These are phyloP conservation scores for Funneliformis geosporum DNA, from an alignment of 192 early-diverging fungal genomes.

Conservation along the genomic window DNA sequence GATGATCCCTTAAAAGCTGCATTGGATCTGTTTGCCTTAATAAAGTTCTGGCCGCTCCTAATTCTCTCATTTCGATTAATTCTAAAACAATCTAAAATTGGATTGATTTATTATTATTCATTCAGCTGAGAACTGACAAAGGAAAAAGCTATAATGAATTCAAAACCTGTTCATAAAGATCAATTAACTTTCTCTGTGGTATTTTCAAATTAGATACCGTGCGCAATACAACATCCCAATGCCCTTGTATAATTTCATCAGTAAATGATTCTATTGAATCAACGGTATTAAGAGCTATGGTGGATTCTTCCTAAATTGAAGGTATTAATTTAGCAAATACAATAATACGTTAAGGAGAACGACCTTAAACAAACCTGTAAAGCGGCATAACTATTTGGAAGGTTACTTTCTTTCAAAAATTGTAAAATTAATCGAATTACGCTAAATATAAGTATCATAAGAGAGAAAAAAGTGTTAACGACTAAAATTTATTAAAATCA, in stretches of 20 bases:
- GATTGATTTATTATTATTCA: neutral
- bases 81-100: constrained; percentile 76
- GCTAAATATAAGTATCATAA: constrained; percentile 31
- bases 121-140: neutral
- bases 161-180: constrained; percentile 85
- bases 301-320: constrained; percentile 68
- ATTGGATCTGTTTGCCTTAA: constrained; percentile 91
- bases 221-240: constrained; percentile 85
- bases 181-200: constrained; percentile 68
- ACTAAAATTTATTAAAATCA: neutral
- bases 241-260: constrained; percentile 72
- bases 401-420: constrained; percentile 90
- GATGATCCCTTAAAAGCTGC: constrained; percentile 71
- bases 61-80: constrained; percentile 80
- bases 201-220: constrained; percentile 70
- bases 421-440: constrained; percentile 90
- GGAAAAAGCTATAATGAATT: neutral
- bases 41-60: constrained; percentile 79
- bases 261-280: constrained; percentile 77
- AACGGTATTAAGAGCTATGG: constrained; percentile 80
- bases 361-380: constrained; percentile 61
- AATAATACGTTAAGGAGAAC: neutral
- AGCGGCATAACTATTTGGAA: constrained; percentile 71
- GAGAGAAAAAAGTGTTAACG: neutral
- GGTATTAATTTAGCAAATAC: neutral